These are phyloP conservation scores for Earliella scabrosa DNA, from an alignment of 1,284 basidiomycete genomes.

Conservation along the genomic window DNA sequence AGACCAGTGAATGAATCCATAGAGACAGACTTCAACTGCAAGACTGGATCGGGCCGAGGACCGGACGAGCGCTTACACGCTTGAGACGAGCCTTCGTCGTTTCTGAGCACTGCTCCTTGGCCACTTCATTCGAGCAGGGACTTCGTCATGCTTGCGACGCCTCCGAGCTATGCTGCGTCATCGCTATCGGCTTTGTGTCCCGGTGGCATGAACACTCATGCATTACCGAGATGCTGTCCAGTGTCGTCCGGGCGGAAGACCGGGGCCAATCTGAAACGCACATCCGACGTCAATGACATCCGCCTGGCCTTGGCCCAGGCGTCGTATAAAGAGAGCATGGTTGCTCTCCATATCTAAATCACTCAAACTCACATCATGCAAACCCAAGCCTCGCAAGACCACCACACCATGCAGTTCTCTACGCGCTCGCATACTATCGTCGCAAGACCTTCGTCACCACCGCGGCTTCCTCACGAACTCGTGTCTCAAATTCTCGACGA, in stretches of 20 bases:
- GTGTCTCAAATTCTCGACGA: slow-evolving; percentile 39
- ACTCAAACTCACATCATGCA: neutral
- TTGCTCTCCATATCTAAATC: neutral
- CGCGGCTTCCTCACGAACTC: slow-evolving; percentile 40
- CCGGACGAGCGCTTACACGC: too few relatives aligned
- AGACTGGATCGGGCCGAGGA: too few relatives aligned
- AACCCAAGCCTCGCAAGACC: neutral
- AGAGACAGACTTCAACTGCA: too few relatives aligned
- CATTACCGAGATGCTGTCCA: neutral
- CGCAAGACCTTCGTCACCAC: neutral
- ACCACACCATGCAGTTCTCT: neutral
- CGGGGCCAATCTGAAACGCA: neutral
- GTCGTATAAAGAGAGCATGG: slow-evolving; percentile 3
- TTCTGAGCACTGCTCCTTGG: too few relatives aligned
- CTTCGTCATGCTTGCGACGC: too few relatives aligned
- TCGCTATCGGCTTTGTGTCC: too few relatives aligned
- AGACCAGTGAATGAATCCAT: too few relatives aligned
- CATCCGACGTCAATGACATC: slow-evolving; percentile 7
- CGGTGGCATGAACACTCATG: neutral
- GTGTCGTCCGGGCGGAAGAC: neutral
- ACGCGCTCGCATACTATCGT: neutral
- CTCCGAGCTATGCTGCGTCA: too few relatives aligned
- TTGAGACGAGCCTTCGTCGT: too few relatives aligned
- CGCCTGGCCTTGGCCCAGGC: slow-evolving; percentile 6
- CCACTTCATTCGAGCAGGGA: too few relatives aligned